Evolutionary conservation across 768 basidiomycete genomes (phyloP).

Genomic region (Lactarius evosmus): DNA sequence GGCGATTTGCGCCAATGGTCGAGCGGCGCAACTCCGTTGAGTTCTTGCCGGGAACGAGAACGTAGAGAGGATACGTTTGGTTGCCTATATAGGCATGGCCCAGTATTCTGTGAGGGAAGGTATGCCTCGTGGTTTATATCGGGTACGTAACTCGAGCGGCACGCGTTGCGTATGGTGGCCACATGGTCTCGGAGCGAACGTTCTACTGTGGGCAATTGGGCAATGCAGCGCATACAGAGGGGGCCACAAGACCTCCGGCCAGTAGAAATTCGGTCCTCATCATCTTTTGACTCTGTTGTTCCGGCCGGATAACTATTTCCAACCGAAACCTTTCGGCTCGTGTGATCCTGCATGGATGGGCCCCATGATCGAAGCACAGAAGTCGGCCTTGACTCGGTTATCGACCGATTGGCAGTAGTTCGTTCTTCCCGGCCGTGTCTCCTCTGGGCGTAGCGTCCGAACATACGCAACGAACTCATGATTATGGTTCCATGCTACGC

Average conservation of each 20-base stretch:
- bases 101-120: background rate
- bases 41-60: background rate
- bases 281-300: too few species aligned
- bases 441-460: background rate
- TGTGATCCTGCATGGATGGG: too few species aligned
- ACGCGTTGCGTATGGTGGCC: too few species aligned
- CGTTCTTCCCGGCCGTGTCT: background rate
- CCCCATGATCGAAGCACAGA: constrained; percentile 72
- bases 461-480: background rate
- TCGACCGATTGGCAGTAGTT: constrained; percentile 91
- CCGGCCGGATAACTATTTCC: too few species aligned
- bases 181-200: background rate
- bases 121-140: background rate
- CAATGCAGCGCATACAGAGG: too few species aligned
- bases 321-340: too few species aligned
- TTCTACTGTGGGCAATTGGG: background rate
- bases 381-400: constrained; percentile 98
- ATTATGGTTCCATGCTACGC: background rate
- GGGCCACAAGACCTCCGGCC: too few species aligned
- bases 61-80: background rate
- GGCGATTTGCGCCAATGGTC: background rate
- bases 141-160: too few species aligned
- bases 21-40: background rate
- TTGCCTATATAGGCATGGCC: background rate
- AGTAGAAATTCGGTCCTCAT: too few species aligned